phyloP scores from a whole-genome alignment of 805 yeast species.

The Nematodospora valgi region DNA sequence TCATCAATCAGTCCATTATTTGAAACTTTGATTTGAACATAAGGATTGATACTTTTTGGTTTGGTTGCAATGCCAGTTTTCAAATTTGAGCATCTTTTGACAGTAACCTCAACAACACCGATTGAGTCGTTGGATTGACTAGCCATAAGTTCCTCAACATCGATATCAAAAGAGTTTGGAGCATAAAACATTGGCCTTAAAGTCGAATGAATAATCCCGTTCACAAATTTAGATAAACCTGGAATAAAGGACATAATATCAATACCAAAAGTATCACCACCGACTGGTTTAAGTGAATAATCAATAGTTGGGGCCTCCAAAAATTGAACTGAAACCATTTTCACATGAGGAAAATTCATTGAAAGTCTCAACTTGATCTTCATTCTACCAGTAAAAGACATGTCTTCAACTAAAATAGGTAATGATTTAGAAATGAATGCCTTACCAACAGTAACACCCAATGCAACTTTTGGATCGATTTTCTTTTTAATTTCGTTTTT shows the following conservation, averaged over 20 bases:
- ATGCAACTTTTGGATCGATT: slow-evolving; percentile 74
- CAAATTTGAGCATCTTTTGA: slow-evolving; percentile 50
- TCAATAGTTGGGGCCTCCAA: slow-evolving; percentile 78
- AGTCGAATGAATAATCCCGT: slow-evolving; percentile 62
- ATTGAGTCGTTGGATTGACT: slow-evolving; percentile 61
- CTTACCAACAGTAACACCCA: slow-evolving; percentile 79
- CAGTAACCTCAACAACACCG: slow-evolving; percentile 65
- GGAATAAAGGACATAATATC: slow-evolving; percentile 85
- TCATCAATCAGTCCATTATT: slow-evolving; percentile 43
- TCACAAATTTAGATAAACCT: slow-evolving; percentile 71
- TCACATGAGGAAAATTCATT: slow-evolving; percentile 74
- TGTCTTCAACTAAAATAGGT: slow-evolving; percentile 78
- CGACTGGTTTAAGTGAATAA: slow-evolving; percentile 79
- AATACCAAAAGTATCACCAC: slow-evolving; percentile 84
- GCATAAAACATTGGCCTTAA: slow-evolving; percentile 79
- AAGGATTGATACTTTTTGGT: slow-evolving; percentile 49
- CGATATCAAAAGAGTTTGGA: slow-evolving; percentile 74
- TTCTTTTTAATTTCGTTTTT: slow-evolving; percentile 66
- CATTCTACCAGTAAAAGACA: slow-evolving; percentile 71
- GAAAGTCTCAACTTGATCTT: slow-evolving; percentile 58
- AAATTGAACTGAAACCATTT: slow-evolving; percentile 64
- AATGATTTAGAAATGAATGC: slow-evolving; percentile 72
- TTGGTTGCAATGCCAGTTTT: slow-evolving; percentile 41
- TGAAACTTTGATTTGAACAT: slow-evolving; percentile 40
- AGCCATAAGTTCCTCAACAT: slow-evolving; percentile 69